Percentiles rank a stretch among this genome's conserved stretches.
These are phyloP conservation scores for Paecilomyces niveus DNA, from an alignment of 2,329 filamentous ascomycete genomes.

Conservation along the genomic window DNA sequence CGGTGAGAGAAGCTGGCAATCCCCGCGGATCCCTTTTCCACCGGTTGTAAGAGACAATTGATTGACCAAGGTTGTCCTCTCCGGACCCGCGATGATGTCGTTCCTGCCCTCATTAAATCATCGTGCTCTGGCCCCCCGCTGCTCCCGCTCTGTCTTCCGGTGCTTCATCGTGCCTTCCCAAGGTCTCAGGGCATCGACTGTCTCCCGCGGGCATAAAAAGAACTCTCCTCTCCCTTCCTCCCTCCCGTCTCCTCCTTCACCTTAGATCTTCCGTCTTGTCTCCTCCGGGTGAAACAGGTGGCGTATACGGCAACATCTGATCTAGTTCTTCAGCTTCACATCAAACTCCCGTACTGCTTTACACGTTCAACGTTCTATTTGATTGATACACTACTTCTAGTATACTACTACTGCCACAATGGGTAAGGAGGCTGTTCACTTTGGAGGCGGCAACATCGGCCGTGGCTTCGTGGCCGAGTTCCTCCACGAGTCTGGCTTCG, in stretches of 20 bases:
- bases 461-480: slow-evolving; percentile 86
- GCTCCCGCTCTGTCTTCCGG: slow-evolving; percentile 4
- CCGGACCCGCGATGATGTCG: neutral
- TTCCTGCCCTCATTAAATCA: neutral
- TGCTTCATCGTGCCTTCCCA: neutral
- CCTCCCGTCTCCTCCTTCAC: slow-evolving; percentile 11
- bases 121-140: neutral
- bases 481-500: slow-evolving; percentile 88
- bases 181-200: neutral
- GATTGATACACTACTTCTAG: neutral
- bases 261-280: slow-evolving; percentile 6
- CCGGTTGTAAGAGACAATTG: too few species aligned
- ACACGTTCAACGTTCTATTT: neutral
- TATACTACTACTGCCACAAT: slow-evolving; percentile 17
- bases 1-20: too few species aligned
- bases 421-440: slow-evolving; percentile 69
- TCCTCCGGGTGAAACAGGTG: neutral
- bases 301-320: neutral
- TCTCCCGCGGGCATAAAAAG: neutral
- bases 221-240: slow-evolving; percentile 6
- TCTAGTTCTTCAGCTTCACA: neutral
- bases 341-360: slow-evolving; percentile 1
- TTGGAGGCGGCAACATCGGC: slow-evolving; percentile 80
- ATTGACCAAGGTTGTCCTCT: neutral
- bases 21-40: too few species aligned